Percentiles rank a stretch among this genome's conserved stretches.
Evolutionary conservation across 805 yeast species (phyloP).

Genomic region (Kurtzmaniella cleridarum): DNA sequence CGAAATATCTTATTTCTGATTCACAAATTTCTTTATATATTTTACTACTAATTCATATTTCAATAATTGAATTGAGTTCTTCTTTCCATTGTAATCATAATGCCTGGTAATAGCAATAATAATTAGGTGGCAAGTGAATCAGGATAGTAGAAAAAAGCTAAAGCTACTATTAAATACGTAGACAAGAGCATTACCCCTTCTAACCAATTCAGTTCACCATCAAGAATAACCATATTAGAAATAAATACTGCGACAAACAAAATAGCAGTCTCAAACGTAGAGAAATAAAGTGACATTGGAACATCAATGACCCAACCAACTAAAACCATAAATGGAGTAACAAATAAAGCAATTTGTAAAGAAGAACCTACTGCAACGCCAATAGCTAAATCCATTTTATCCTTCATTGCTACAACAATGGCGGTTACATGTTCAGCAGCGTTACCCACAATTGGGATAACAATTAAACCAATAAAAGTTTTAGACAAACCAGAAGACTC

Average conservation of each 20-base stretch:
- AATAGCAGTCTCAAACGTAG: constrained; percentile 90
- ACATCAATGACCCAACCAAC: constrained; percentile 89
- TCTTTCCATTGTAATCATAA: too few species aligned
- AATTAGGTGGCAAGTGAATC: constrained; percentile 25
- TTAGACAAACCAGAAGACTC: constrained; percentile 80
- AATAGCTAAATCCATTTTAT: constrained; percentile 95
- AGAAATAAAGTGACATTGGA: constrained; percentile 89
- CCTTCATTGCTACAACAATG: constrained; percentile 87
- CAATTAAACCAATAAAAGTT: constrained; percentile 89
- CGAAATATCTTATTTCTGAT: too few species aligned
- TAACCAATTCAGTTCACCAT: constrained; percentile 95
- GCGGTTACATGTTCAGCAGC: constrained; percentile 99
- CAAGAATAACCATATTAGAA: constrained; percentile 79
- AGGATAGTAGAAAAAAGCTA: constrained; percentile 89
- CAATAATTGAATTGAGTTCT: too few species aligned
- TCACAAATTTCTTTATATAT: too few species aligned
- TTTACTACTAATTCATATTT: too few species aligned
- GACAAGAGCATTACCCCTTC: constrained; percentile 92
- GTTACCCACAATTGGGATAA: constrained; percentile 95
- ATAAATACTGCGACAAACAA: constrained; percentile 85
- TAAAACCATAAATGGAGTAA: constrained; percentile 91
- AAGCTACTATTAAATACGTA: constrained; percentile 79
- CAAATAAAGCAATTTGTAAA: constrained; percentile 89
- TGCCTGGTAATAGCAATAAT: not conserved
- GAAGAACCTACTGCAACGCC: constrained; percentile 97